Conservation (phyloP, 1,139 yeast species). For the Yamadazyma buinensis region DNA sequence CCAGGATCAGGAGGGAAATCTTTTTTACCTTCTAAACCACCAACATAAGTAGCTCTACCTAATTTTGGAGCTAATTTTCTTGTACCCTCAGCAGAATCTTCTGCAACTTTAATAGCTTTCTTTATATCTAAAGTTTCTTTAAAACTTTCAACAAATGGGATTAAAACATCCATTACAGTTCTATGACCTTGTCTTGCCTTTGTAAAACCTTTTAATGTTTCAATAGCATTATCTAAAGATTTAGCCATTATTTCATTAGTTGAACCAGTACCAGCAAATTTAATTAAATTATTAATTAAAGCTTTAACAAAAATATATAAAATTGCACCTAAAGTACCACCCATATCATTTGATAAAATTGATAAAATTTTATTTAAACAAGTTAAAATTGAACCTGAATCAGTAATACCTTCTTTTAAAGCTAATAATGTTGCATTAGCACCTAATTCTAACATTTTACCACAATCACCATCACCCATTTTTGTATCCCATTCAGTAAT, state of each 20-base stretch:
- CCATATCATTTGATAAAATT: constrained; percentile 47
- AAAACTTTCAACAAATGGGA: constrained; percentile 40
- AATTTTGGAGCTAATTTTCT: constrained; percentile 37
- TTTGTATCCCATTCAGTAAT: constrained; percentile 48
- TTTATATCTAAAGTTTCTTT: constrained; percentile 20
- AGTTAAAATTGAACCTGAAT: constrained; percentile 17
- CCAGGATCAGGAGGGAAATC: constrained; percentile 45
- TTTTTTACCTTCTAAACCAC: constrained; percentile 20
- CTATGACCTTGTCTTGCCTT: constrained; percentile 49
- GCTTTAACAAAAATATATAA: constrained; percentile 45
- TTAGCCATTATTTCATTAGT: constrained; percentile 22
- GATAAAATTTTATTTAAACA: constrained; percentile 34
- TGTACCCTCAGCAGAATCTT: constrained; percentile 39
- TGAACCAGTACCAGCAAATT: constrained; percentile 12
- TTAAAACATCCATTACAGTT: constrained; percentile 52
- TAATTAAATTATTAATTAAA: constrained; percentile 29
- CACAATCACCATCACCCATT: constrained; percentile 55
- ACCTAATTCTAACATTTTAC: constrained; percentile 43
- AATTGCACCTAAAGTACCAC: constrained; percentile 53
- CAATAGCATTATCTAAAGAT: constrained; percentile 27
- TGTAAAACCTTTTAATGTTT: constrained; percentile 37
- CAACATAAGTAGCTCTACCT: constrained; percentile 48
- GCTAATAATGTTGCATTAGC: constrained; percentile 34
- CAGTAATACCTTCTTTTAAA: constrained; percentile 24
- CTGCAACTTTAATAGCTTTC: constrained; percentile 31